These are phyloP conservation scores for Neopestalotiopsis clavispora DNA, from an alignment of 2,329 filamentous ascomycete genomes.

Conservation along the genomic window DNA sequence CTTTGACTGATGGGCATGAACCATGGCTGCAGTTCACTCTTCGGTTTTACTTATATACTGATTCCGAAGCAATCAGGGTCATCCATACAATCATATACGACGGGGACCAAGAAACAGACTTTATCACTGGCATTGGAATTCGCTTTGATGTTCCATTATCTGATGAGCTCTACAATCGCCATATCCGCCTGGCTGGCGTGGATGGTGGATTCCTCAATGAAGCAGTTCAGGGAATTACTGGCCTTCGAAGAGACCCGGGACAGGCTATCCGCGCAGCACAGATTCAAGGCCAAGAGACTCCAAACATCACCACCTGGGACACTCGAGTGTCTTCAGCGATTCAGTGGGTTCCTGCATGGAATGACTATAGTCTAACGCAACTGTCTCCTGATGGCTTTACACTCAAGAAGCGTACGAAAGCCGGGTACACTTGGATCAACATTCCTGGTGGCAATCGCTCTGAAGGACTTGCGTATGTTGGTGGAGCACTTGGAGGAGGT, in stretches of 20 bases:
- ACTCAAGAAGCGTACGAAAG: conserved; percentile 63
- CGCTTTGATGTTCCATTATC: conserved; percentile 59
- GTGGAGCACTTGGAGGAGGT: conserved; percentile 60
- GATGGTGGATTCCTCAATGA: conserved; percentile 61
- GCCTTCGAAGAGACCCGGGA: conserved; percentile 60
- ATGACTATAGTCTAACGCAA: conserved; percentile 61
- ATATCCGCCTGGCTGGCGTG: conserved; percentile 60
- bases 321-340: conserved; percentile 48
- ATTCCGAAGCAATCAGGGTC: conserved; percentile 58
- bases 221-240: conserved; percentile 64
- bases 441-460: conserved; percentile 61
- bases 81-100: conserved; percentile 64
- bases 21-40: conserved; percentile 61
- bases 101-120: conserved; percentile 51
- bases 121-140: conserved; percentile 59
- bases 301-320: conserved; percentile 52
- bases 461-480: conserved; percentile 62
- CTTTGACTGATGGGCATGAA: conserved; percentile 37
- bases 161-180: conserved; percentile 62
- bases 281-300: conserved; percentile 49
- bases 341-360: conserved; percentile 63
- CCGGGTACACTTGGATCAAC: conserved; percentile 61
- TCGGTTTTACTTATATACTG: conserved; percentile 63
- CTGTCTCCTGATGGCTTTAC: conserved; percentile 65
- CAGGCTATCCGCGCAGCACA: conserved; percentile 53